Evolutionary conservation across 2,329 filamentous ascomycete genomes (phyloP).

Genomic region (Pseudogymnoascus sp.): DNA sequence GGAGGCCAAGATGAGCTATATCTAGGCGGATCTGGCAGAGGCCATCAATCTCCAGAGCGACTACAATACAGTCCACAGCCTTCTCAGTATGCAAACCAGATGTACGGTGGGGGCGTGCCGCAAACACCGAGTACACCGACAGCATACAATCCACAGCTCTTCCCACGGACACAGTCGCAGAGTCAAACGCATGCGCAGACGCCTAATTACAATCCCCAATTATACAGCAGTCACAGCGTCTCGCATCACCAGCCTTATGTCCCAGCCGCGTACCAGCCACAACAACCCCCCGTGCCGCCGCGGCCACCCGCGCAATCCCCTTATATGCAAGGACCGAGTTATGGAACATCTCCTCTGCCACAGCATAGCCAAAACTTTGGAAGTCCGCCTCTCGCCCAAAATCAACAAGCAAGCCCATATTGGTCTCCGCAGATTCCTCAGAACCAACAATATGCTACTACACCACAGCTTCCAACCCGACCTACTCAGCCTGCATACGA

Average conservation of each 20-base stretch:
- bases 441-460: conserved; percentile 19
- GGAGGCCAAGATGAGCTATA: conserved; percentile 12
- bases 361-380: not conserved
- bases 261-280: conserved; percentile 43
- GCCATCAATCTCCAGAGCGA: not conserved
- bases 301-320: conserved; percentile 30
- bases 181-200: conserved; percentile 24
- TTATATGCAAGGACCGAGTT: conserved; percentile 6
- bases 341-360: not conserved
- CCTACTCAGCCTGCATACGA: conserved; percentile 16
- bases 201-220: conserved; percentile 36
- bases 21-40: conserved; percentile 5
- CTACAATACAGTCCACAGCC: conserved; percentile 27
- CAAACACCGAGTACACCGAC: conserved; percentile 33
- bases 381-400: not conserved
- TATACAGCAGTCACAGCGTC: conserved; percentile 47
- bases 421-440: conserved; percentile 9
- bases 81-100: conserved; percentile 31
- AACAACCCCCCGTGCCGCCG: conserved; percentile 40
- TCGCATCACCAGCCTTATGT: conserved; percentile 57
- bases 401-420: not conserved
- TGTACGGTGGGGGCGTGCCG: not conserved
- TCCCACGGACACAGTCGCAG: conserved; percentile 36
- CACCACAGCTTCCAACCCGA: conserved; percentile 20
- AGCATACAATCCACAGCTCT: conserved; percentile 58